phyloP scores from a whole-genome alignment of 129 eudicot species.

The Centrapalus pauciflorus region DNA sequence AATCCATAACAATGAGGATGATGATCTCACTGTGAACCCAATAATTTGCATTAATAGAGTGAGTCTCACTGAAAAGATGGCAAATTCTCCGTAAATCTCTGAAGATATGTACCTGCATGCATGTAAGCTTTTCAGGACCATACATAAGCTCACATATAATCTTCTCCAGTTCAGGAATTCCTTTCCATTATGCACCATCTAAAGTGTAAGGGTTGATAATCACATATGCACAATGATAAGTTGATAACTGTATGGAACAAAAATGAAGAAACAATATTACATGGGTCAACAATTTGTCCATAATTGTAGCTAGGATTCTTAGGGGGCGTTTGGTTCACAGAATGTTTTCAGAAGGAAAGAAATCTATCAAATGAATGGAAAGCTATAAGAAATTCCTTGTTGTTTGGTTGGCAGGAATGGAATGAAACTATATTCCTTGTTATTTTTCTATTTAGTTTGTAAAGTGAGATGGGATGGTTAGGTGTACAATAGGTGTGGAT shows the following conservation, averaged over 20 bases:
- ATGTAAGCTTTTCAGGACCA: constrained; percentile 6
- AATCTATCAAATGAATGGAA: too few relatives aligned
- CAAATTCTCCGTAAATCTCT: constrained; percentile 57
- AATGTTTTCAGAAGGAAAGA: too few relatives aligned
- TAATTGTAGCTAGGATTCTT: too few relatives aligned
- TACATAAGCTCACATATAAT: not conserved
- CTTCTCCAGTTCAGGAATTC: not conserved
- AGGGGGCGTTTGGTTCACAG: too few relatives aligned
- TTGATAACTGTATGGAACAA: not conserved
- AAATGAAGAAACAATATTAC: not conserved
- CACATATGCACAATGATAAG: not conserved
- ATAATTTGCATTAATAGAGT: constrained; percentile 76
- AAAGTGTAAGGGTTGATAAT: not conserved
- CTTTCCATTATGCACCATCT: not conserved
- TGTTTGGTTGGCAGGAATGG: too few relatives aligned
- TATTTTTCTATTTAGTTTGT: too few relatives aligned
- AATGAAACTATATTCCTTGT: too few relatives aligned
- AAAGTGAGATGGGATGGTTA: too few relatives aligned
- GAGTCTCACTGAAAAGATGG: constrained; percentile 65
- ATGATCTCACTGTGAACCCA: constrained; percentile 70
- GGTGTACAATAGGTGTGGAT: too few relatives aligned
- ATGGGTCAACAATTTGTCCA: too few relatives aligned
- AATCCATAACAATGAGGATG: constrained; percentile 79
- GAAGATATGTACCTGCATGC: constrained; percentile 72
- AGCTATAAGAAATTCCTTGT: too few relatives aligned